These are phyloP conservation scores for Monosporascus ibericus DNA, from an alignment of 2,329 filamentous ascomycete species.

Conservation along the genomic window DNA sequence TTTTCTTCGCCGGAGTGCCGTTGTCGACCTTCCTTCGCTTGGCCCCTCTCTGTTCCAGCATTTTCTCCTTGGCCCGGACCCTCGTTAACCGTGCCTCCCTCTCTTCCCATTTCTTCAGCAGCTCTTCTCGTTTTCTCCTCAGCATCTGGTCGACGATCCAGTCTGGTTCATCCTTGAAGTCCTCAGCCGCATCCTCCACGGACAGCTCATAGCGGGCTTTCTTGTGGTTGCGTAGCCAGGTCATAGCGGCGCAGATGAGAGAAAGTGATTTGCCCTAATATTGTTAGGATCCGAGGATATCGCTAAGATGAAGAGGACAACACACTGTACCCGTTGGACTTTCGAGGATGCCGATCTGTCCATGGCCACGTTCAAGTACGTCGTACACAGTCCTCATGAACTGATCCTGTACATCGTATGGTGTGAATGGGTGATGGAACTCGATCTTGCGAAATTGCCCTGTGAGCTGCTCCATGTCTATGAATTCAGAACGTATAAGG, in stretches of 20 bases:
- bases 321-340: constrained; percentile 77
- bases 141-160: constrained; percentile 80
- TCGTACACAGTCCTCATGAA: constrained; percentile 83
- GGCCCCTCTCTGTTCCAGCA: constrained; percentile 43
- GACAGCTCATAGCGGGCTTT: constrained; percentile 49
- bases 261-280: constrained; percentile 79
- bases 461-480: constrained; percentile 18
- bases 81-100: constrained; percentile 65
- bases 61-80: constrained; percentile 57
- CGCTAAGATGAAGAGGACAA: constrained; percentile 4
- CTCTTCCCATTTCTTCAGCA: constrained; percentile 62
- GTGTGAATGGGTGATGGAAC: constrained; percentile 83
- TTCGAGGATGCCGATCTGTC: constrained; percentile 82
- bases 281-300: constrained; percentile 10
- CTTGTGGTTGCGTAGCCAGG: constrained; percentile 85
- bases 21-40: constrained; percentile 43
- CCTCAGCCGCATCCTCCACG: constrained; percentile 36
- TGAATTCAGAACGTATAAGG: no score
- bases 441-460: constrained; percentile 35
- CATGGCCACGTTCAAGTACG: constrained; percentile 63
- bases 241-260: constrained; percentile 80
- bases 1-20: constrained; percentile 7
- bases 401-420: constrained; percentile 79
- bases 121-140: constrained; percentile 59
- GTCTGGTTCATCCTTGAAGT: constrained; percentile 63